A percentile compares a stretch with the other conserved stretches of the same genome.
Evolutionary conservation across 805 yeast genomes (phyloP).

Genomic region (Pichia phayaonensis): DNA sequence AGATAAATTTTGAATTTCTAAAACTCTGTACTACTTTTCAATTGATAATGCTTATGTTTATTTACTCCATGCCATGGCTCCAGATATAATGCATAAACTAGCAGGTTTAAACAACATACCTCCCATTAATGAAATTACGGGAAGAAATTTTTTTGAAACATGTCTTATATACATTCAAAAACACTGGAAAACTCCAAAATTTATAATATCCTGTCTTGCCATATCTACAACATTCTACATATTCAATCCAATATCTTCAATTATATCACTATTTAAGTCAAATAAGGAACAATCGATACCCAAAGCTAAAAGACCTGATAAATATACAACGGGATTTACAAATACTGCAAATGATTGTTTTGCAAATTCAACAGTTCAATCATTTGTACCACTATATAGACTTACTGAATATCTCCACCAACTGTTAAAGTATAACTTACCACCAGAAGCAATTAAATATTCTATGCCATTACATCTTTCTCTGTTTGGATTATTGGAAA

Average conservation of each 20-base stretch:
- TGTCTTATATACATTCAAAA: neutral
- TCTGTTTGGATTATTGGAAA: constrained; percentile 41
- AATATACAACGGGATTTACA: constrained; percentile 71
- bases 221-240: neutral
- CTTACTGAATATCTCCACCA: constrained; percentile 49
- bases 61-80: neutral
- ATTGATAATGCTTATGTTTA: no score
- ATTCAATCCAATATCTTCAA: neutral
- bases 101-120: neutral
- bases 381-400: constrained; percentile 55
- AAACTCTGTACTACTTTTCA: no score
- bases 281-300: neutral
- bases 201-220: neutral
- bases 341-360: constrained; percentile 86
- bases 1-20: neutral
- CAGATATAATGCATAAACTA: neutral
- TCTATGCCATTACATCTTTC: constrained; percentile 50
- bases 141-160: neutral
- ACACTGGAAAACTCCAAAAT: neutral
- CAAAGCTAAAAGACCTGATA: constrained; percentile 51
- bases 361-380: constrained; percentile 85
- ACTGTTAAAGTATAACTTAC: constrained; percentile 7
- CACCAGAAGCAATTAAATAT: constrained; percentile 18
- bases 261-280: neutral
- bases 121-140: neutral